Conservation (phyloP, 2,329 filamentous ascomycete genomes). For the Xylaria digitata region DNA sequence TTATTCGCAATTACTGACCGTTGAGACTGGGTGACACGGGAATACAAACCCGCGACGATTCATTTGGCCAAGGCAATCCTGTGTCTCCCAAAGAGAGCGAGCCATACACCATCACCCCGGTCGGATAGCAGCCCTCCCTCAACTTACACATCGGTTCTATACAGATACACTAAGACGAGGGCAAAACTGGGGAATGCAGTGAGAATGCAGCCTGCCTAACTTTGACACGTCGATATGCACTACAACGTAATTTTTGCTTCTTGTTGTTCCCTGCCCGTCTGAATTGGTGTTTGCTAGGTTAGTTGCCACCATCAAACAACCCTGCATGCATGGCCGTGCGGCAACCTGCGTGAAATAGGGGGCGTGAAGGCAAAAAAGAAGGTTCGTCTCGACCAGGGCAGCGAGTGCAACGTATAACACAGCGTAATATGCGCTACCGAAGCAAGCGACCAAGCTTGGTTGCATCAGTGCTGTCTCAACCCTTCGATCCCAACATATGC, state of each 20-base stretch:
- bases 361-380: slow-evolving; percentile 1
- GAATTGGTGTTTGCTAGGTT: slow-evolving; percentile 13
- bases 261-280: neutral
- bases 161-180: slow-evolving; percentile 8
- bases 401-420: slow-evolving; percentile 10
- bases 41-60: neutral
- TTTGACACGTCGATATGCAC: slow-evolving; percentile 30
- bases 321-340: slow-evolving; percentile 22
- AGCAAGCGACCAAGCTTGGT: slow-evolving; percentile 3
- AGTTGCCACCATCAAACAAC: slow-evolving; percentile 21
- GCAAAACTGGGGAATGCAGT: slow-evolving; percentile 21
- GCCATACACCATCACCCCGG: neutral
- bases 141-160: slow-evolving; percentile 4
- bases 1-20: neutral
- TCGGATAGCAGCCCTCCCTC: slow-evolving; percentile 10
- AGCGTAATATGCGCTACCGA: slow-evolving; percentile 6
- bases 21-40: neutral
- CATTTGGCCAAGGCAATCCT: neutral
- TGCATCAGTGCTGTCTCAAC: slow-evolving; percentile 18
- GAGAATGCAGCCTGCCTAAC: slow-evolving; percentile 20
- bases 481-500: slow-evolving; percentile 1
- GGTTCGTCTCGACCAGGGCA: slow-evolving; percentile 1
- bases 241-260: slow-evolving; percentile 1
- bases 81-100: neutral
- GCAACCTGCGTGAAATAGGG: slow-evolving; percentile 28